A percentile compares a stretch with the other conserved stretches of the same genome.
Evolutionary conservation across 2,329 filamentous ascomycete genomes (phyloP).

Genomic region (Balansia obtecta): DNA sequence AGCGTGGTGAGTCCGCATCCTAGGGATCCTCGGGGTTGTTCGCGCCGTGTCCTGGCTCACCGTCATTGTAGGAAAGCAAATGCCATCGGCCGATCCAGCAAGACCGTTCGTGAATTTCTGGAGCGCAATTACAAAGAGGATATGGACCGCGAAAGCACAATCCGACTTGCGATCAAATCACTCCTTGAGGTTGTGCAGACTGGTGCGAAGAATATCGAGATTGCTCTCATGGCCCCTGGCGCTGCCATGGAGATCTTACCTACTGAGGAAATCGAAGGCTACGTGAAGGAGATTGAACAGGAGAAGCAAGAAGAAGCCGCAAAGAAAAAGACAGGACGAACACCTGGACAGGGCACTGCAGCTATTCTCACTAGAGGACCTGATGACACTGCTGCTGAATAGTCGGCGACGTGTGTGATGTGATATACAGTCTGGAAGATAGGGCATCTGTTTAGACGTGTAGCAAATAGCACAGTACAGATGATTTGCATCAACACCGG

Average conservation of each 20-base stretch:
- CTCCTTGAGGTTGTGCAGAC: slow-evolving; percentile 96
- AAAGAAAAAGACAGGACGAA: slow-evolving; percentile 82
- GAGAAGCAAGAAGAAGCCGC: slow-evolving; percentile 99
- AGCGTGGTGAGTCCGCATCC: slow-evolving; percentile 56
- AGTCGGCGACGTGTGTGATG: slow-evolving; percentile 7
- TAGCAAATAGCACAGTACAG: slow-evolving; percentile 13
- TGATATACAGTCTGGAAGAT: neutral
- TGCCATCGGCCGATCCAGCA: slow-evolving; percentile 94
- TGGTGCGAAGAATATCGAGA: slow-evolving; percentile 98
- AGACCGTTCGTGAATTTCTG: slow-evolving; percentile 96
- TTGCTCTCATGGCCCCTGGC: slow-evolving; percentile 92
- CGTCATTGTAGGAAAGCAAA: slow-evolving; percentile 75
- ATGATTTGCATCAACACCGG: slow-evolving; percentile 24
- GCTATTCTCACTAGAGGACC: slow-evolving; percentile 59
- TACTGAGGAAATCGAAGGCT: slow-evolving; percentile 89
- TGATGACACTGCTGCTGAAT: slow-evolving; percentile 27
- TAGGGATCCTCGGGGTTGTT: neutral
- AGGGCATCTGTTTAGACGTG: slow-evolving; percentile 1
- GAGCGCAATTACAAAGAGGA: slow-evolving; percentile 98
- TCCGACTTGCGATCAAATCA: slow-evolving; percentile 96
- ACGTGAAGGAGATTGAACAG: slow-evolving; percentile 97
- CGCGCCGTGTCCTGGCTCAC: slow-evolving; percentile 7
- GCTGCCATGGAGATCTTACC: slow-evolving; percentile 88
- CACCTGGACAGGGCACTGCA: slow-evolving; percentile 55
- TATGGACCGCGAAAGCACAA: slow-evolving; percentile 92